Conservation (phyloP, 108 stramenopile genomes). For the Fragilaria radians region DNA sequence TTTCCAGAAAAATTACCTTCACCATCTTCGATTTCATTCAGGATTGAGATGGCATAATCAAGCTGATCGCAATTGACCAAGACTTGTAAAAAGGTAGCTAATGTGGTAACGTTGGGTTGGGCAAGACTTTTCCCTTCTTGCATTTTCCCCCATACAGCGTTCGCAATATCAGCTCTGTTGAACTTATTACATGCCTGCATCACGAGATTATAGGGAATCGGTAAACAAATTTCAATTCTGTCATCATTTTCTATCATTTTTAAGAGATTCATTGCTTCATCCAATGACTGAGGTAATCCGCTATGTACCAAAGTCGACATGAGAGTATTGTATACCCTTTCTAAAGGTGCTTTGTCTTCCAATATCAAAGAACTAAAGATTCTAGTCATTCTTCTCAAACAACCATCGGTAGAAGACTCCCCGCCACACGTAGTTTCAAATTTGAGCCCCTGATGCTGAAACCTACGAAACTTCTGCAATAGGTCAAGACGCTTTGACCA, state of each 20-base stretch:
- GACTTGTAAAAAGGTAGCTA: constrained; percentile 1
- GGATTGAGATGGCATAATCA: constrained; percentile 13
- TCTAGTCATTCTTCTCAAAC: background rate
- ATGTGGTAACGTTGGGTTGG: background rate
- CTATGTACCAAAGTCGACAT: background rate
- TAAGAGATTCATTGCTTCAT: background rate
- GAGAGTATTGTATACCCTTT: background rate
- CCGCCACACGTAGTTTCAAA: constrained; percentile 3
- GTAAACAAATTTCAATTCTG: background rate
- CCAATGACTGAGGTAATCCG: background rate
- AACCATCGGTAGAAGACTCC: background rate
- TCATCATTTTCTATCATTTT: background rate
- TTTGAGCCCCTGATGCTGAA: background rate
- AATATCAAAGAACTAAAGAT: background rate
- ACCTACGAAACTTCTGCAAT: background rate
- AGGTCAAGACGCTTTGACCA: constrained; percentile 5
- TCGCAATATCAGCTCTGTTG: background rate
- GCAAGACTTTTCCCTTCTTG: background rate
- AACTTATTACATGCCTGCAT: background rate
- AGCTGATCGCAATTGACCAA: constrained; percentile 1
- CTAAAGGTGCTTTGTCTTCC: background rate
- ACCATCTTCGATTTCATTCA: constrained; percentile 24
- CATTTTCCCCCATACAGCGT: background rate
- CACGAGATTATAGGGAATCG: constrained; percentile 1
- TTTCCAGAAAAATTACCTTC: constrained; percentile 14